A percentile compares a stretch with the other conserved stretches of the same genome.
phyloP scores from a whole-genome alignment of 1,284 basidiomycete species.

The Apiotrichum gracile region DNA sequence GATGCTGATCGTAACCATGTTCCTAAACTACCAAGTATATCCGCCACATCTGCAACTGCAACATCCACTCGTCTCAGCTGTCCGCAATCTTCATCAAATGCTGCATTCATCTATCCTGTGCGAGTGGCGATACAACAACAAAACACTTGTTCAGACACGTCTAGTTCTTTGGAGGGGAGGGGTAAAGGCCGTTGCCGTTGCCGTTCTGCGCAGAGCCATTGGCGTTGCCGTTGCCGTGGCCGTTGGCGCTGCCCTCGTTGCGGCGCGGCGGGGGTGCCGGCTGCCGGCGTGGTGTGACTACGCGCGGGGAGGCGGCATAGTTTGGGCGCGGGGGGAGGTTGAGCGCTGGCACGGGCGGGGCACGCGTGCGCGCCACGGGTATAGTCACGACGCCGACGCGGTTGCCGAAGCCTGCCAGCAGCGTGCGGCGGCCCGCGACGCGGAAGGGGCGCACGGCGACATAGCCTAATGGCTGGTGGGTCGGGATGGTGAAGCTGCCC shows the following conservation, averaged over 20 bases:
- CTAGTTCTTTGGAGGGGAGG: no score
- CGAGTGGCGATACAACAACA: no score
- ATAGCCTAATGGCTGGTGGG: conserved; percentile 30
- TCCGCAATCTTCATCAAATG: no score
- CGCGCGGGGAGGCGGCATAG: not conserved
- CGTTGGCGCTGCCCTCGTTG: not conserved
- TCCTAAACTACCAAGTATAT: no score
- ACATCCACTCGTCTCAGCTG: no score
- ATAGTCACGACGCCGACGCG: conserved; percentile 31
- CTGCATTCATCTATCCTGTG: no score
- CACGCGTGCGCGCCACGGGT: not conserved
- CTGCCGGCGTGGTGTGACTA: not conserved
- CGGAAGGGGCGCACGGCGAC: conserved; percentile 27
- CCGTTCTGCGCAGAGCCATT: no score
- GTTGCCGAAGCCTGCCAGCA: conserved; percentile 40
- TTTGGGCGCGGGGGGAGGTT: not conserved
- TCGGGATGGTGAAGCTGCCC: conserved; percentile 26
- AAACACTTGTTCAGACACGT: no score
- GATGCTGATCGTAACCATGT: no score
- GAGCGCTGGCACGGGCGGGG: not conserved
- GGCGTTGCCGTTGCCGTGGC: no score
- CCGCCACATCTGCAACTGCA: no score
- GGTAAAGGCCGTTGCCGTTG: no score
- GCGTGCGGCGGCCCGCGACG: conserved; percentile 4
- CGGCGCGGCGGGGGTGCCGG: not conserved